Base-by-base conservation (phyloP, 768 basidiomycete species). In the Cystobasidiopsis lactophilus region DNA sequence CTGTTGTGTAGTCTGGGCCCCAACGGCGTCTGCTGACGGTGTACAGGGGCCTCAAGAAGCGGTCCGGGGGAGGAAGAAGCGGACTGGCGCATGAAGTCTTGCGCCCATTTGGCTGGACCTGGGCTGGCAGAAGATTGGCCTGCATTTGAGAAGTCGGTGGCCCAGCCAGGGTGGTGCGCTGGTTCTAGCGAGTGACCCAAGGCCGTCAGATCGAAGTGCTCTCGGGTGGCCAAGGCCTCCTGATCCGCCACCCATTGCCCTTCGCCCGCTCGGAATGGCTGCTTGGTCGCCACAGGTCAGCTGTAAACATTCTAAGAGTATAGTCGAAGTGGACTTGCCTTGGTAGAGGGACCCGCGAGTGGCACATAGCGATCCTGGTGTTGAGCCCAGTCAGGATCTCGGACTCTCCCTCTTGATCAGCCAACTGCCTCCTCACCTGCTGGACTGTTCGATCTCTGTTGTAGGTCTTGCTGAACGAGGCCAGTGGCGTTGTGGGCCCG, bases 401-500 rank as follows among this genome's bases (percentile, higher is more conserved):
- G n/a, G n/a, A n/a, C n/a, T n/a, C n/a, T n/a, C n/a, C n/a, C n/a
- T n/a, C n/a, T n/a, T n/a, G 16, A 35, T 35, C 30, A 45, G 45
- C 21, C 19, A 35, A 19, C 23, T 43, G 43, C 37, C 21, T n/a
- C 62, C 65, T 23, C 61, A 85, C 83, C 71, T 84, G 82, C 64
- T 83, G 81, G 1, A 75, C 62, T 9, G 81, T 82, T 60, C 82
- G 73, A 64, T 88, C 85, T 40, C 74, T 72, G 58, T 83, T 82
- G 57, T 85, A 79, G 41, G 74, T 72, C 63, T 86, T 88, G 0
- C 80, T 73, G 4, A 91, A 74, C 16, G 73, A 75, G 62, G 84
- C 82, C 18, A 91, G 66, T 11, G 84, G 77, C 64, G 86, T 91
- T 0, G 75, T 74, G 5, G 86, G 85, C 0, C 86, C 86, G 58